Conservation (phyloP, 2,329 filamentous ascomycete species). For the Aspergillus cejpii region DNA sequence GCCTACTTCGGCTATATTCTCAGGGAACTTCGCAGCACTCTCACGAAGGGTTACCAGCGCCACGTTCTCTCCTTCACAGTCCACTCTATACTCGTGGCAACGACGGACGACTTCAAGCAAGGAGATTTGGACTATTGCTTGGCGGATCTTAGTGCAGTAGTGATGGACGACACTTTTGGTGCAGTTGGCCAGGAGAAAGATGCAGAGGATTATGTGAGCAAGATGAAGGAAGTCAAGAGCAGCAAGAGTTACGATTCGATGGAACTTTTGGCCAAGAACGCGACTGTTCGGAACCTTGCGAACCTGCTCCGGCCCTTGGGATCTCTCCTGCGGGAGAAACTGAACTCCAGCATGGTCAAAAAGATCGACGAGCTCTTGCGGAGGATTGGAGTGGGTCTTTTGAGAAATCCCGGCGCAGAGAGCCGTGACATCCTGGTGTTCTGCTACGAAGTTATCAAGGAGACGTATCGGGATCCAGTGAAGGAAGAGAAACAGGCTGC, state of each 20-base stretch:
- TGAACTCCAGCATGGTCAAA: conserved; percentile 72
- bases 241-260: conserved; percentile 98
- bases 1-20: conserved; percentile 86
- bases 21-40: conserved; percentile 75
- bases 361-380: conserved; percentile 87
- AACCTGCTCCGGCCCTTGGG: conserved; percentile 73
- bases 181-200: conserved; percentile 91
- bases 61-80: conserved; percentile 94
- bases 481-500: conserved; percentile 27
- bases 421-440: conserved; percentile 83
- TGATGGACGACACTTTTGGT: conserved; percentile 98
- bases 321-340: conserved; percentile 70
- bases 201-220: conserved; percentile 85
- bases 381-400: conserved; percentile 72
- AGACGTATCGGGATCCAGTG: conserved; percentile 64
- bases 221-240: conserved; percentile 96
- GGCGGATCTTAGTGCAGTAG: conserved; percentile 66
- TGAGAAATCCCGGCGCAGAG: conserved; percentile 72
- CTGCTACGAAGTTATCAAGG: conserved; percentile 88
- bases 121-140: conserved; percentile 89
- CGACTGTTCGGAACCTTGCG: conserved; percentile 66
- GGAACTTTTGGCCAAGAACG: conserved; percentile 79
- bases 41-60: conserved; percentile 82
- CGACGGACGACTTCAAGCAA: conserved; percentile 64
- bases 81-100: conserved; percentile 77